Evolutionary conservation across 2,329 filamentous ascomycete species (phyloP), one percentile per base, ranked within the genome.

Genomic region (Drechslerella dactyloides): DNA sequence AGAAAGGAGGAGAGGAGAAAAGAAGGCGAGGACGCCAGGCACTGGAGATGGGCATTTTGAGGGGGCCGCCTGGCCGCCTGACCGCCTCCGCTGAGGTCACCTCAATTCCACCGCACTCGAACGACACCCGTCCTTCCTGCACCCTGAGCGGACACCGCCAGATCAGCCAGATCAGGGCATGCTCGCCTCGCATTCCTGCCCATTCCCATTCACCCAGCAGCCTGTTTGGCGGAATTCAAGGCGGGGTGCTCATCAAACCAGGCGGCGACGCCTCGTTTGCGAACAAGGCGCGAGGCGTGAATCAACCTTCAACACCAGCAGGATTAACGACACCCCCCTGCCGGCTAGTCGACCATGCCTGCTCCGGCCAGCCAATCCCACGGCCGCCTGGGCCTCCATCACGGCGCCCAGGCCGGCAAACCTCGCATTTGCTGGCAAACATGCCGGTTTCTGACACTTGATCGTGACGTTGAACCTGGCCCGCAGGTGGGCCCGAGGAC

Each of bases 341-440:
- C 37, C 48, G 37, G 27, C 27, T 35, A n/a, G 37, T 15, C 13
- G 27, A 50, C 13, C 60, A 42, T 54, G 65, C 65, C 59, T 63
- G 59, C 27, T n/a, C 7, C 15, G n/a, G 46, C 15, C 17, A 24
- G 30, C 66, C 66, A 70, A 70, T 70, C 46, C 48, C n/a, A 27
- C 27, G 30, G 13, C 59, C 17, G 15, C 35, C n/a, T 55, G 10
- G 50, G 8, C 46, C 59, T 57, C 53, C 66, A 63, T 54, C 66
- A 70, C 62, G 59, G 17, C 51, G 66, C 66, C 66, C 63, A 70
- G 66, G 2, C 23, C 30, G 66, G 59, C 66, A 70, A 70, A 70
- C 65, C 66, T 70, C 66, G 54, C 66, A 70, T 70, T 4, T 27
- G 54, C 55, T 42, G 37, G 53, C 66, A 70, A 64, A 64, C 66